Percentiles rank a stretch among this genome's conserved stretches.
These are phyloP conservation scores for Trichoderma hamatum DNA, from an alignment of 2,329 filamentous ascomycete genomes.

Conservation along the genomic window DNA sequence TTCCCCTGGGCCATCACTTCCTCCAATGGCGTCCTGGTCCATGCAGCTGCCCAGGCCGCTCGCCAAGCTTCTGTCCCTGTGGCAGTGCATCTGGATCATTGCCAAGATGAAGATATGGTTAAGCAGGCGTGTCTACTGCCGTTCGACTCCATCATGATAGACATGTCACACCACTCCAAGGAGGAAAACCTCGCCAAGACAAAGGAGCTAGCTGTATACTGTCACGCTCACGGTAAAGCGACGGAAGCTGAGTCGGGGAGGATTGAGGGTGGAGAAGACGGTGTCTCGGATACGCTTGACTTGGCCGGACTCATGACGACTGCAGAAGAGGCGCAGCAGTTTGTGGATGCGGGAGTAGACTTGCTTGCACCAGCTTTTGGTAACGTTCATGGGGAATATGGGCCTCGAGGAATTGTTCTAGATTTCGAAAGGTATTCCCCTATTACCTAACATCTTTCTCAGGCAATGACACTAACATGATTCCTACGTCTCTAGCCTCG, in stretches of 20 bases:
- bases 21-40: slow-evolving; percentile 58
- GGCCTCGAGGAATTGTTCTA: slow-evolving; percentile 38
- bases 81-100: slow-evolving; percentile 67
- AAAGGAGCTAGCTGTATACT: slow-evolving; percentile 62
- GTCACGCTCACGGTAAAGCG: slow-evolving; percentile 64
- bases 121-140: slow-evolving; percentile 56
- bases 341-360: slow-evolving; percentile 71
- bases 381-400: slow-evolving; percentile 75
- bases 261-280: slow-evolving; percentile 66
- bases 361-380: slow-evolving; percentile 75
- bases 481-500: neutral
- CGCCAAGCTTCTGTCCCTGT: slow-evolving; percentile 59
- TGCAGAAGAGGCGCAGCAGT: slow-evolving; percentile 68
- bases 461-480: neutral
- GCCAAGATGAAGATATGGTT: slow-evolving; percentile 62
- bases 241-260: slow-evolving; percentile 71
- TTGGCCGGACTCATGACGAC: slow-evolving; percentile 60
- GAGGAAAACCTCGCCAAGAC: slow-evolving; percentile 71
- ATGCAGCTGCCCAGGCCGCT: slow-evolving; percentile 57
- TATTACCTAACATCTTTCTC: neutral
- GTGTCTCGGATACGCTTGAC: slow-evolving; percentile 55
- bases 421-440: slow-evolving; percentile 17
- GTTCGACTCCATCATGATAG: slow-evolving; percentile 76
- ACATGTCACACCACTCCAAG: slow-evolving; percentile 74
- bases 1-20: slow-evolving; percentile 73